Conservation (phyloP, 805 yeast species). For the Scheffersomyces stipitis region DNA sequence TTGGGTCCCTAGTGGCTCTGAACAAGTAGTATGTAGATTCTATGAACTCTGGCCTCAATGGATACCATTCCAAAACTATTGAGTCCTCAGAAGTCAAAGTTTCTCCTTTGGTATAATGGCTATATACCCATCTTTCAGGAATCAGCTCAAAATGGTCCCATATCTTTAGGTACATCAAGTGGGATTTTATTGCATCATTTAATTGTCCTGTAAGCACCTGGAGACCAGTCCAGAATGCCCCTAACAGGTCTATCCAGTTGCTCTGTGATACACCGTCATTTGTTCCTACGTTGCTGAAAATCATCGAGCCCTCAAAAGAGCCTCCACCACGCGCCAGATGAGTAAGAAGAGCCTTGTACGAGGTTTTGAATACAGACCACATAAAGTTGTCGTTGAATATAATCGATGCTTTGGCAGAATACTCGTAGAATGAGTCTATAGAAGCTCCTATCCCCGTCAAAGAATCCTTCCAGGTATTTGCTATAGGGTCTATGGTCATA, state of each 20-base stretch:
- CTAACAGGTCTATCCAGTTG: conserved; percentile 80
- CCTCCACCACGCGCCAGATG: conserved; percentile 38
- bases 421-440: conserved; percentile 87
- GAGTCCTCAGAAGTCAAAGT: conserved; percentile 21
- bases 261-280: conserved; percentile 49
- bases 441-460: conserved; percentile 88
- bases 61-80: conserved; percentile 81
- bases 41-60: conserved; percentile 86
- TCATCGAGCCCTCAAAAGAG: conserved; percentile 24
- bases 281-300: conserved; percentile 60
- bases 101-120: conserved; percentile 6
- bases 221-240: conserved; percentile 88
- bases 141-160: conserved; percentile 81
- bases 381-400: conserved; percentile 64
- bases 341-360: conserved; percentile 55
- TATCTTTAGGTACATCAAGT: conserved; percentile 63
- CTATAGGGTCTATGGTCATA: conserved; percentile 66
- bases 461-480: conserved; percentile 54
- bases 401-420: conserved; percentile 75
- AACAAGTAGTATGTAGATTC: conserved; percentile 86
- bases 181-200: conserved; percentile 59
- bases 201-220: conserved; percentile 78
- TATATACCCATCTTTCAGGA: conserved; percentile 81
- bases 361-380: conserved; percentile 51
- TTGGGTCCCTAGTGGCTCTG: conserved; percentile 82